Conservation (phyloP, 2,329 filamentous ascomycete species). For the Claviceps arundinis region DNA sequence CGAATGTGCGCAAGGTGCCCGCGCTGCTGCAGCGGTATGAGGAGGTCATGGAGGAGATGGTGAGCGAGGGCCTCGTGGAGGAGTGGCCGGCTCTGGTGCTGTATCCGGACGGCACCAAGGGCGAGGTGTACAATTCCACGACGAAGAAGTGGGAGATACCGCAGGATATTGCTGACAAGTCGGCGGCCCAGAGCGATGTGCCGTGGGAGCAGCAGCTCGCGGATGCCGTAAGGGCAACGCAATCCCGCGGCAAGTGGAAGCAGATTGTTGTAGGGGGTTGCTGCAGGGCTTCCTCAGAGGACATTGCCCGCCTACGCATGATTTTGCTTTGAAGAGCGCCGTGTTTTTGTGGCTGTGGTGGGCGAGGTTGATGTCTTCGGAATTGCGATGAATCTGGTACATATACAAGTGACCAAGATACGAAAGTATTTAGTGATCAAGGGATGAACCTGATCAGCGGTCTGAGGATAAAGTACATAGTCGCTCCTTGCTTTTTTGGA, state of each 20-base stretch:
- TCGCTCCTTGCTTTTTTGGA: too few relatives aligned
- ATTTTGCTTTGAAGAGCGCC: slow-evolving; percentile 16
- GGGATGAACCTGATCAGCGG: too few relatives aligned
- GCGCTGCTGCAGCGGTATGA: slow-evolving; percentile 42
- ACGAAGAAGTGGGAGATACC: slow-evolving; percentile 46
- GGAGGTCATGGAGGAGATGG: slow-evolving; percentile 26
- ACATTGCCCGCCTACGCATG: slow-evolving; percentile 19
- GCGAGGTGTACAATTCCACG: slow-evolving; percentile 51
- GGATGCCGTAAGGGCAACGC: slow-evolving; percentile 24
- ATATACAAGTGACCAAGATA: too few relatives aligned
- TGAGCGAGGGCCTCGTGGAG: slow-evolving; percentile 18
- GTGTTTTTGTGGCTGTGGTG: too few relatives aligned
- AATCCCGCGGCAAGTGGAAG: slow-evolving; percentile 26
- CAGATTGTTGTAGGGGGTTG: slow-evolving; percentile 39
- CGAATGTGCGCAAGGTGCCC: slow-evolving; percentile 49
- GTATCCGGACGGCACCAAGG: slow-evolving; percentile 57
- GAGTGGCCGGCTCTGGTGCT: slow-evolving; percentile 43
- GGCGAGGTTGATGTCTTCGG: too few relatives aligned
- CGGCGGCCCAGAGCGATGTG: slow-evolving; percentile 44
- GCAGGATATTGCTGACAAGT: slow-evolving; percentile 37
- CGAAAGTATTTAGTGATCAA: too few relatives aligned
- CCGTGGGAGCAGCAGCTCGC: slow-evolving; percentile 35
- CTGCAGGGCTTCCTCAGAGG: slow-evolving; percentile 32
- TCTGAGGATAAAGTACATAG: too few relatives aligned
- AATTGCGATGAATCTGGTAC: too few relatives aligned